Evolutionary conservation across 345 rosid species (phyloP).

Genomic region (Clarkia xantiana): DNA sequence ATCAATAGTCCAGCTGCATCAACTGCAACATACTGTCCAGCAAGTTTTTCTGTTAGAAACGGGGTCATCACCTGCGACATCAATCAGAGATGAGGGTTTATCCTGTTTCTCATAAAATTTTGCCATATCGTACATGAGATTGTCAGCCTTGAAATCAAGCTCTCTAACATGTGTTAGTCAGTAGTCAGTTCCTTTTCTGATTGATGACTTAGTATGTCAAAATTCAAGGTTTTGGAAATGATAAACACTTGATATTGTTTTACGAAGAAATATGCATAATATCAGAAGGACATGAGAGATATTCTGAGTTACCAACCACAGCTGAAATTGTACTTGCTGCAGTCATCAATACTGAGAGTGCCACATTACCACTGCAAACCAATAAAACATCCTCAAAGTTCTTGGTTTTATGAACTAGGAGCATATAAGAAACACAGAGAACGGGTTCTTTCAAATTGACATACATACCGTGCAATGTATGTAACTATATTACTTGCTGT

Average conservation of each 20-base stretch:
- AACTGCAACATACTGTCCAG: conserved; percentile 72
- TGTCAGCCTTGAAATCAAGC: too few relatives aligned
- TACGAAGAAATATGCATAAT: neutral
- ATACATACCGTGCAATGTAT: conserved; percentile 55
- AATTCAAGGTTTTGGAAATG: too few relatives aligned
- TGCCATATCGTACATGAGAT: too few relatives aligned
- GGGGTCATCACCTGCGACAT: conserved; percentile 74
- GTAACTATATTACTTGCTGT: conserved; percentile 92
- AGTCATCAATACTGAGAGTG: conserved; percentile 84
- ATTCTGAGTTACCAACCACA: conserved; percentile 43
- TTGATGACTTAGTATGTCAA: too few relatives aligned
- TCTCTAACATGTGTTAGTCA: too few relatives aligned
- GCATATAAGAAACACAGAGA: neutral
- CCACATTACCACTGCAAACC: conserved; percentile 68
- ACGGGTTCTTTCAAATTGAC: neutral
- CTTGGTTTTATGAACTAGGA: conserved; percentile 7
- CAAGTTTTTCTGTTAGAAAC: conserved; percentile 70
- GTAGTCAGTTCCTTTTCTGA: too few relatives aligned
- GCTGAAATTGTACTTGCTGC: conserved; percentile 79
- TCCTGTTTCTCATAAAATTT: too few relatives aligned
- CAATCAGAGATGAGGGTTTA: neutral
- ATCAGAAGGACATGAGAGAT: neutral
- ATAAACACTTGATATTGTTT: neutral
- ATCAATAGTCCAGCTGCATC: conserved; percentile 55
- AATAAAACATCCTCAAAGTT: conserved; percentile 6